Evolutionary conservation across 257 asterid species (phyloP), one percentile per base, ranked within the genome.

Genomic region (Cruciata laevipes): DNA sequence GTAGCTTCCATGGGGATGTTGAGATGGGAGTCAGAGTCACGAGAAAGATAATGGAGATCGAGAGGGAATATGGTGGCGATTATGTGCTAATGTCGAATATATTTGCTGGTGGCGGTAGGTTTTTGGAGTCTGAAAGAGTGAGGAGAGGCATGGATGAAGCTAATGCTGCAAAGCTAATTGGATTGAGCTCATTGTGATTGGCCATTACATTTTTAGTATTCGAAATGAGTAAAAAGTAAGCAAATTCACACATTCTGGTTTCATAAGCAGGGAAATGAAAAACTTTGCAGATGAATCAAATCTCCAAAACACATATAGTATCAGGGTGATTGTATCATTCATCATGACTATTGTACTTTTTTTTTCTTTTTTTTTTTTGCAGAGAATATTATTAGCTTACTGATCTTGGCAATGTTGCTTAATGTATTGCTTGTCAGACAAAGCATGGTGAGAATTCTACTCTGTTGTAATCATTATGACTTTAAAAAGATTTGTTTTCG

Each of bases 11-110:
- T 23, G 61, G 61, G 30, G 76, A 89, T 65, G 86, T 83, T 63
- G 87, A 84, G 78, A 73, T 79, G 74, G 97, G 94, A 2, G 88
- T 84, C 81, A 75, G 88, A 67, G 84, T 87, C 30, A 79, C 80
- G 20, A 63, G 67, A 52, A 84, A 78, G 66, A 71, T 87, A 11
- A 79, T 82, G 88, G 84, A 84, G 81, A 27, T 83, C 77, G 86
- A 89, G 73, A 82, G 72, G 61, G 78, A 78, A 67, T 85, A 87
- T 17, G 88, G 97, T 20, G 97, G 95, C 0, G 97, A 87, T 66
- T 89, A 89, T 59, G 91, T 89, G 61, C 85, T 89, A 53, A 52
- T 89, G 55, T 85, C 96, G 17, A 89, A 89, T 75, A 87, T 89
- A 21, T 80, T 85, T 59, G 85, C 81, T 23, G 80, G 80, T 61